Base-by-base conservation (phyloP, 208 protist genomes). In the Crithidia thermophila region DNA sequence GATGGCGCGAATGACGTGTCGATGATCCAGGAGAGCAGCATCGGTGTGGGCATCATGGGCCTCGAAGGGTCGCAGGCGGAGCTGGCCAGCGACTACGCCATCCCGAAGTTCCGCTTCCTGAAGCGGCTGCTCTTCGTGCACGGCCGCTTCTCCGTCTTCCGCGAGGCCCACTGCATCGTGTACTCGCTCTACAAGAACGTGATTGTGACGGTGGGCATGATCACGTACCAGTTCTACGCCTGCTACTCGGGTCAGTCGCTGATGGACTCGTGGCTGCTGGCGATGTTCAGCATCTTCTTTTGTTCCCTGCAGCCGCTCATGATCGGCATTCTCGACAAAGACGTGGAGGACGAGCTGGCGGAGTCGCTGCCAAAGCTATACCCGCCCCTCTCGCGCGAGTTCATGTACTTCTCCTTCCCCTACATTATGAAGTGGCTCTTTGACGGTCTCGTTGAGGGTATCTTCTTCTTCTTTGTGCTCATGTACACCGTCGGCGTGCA, bases 111-210 rank as follows among this genome's bases (percentile, higher is more conserved):
- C 61, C 75, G 85, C 50, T 93, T 96, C 66, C 72, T 98, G 14
- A 74, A 88, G 67, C 81, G 88, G 9, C 72, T 99, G 7, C 66
- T 99, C n/a, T 79, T 98, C 4, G 88, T 98, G 33, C 98, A 99
- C 73, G 98, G 98, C 7, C 75, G 87, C 57, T 97, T 93, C 81
- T 85, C 81, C 18, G 94, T 98, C 60, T 86, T 85, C 37, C 84
- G 98, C 33, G 90, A 98, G 23, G 72, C 81, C 18, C 80, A 87
- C 53, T 72, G 97, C 21, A 84, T 99, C 42, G 60, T 97, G 6
- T 98, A 96, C 74, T 96, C 81, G 47, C 95, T 99, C 42, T 99
- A 99, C 77, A 98, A 98, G 77, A 99, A 98, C 66, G 78, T 98
- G 16, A 64, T 93, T 8, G 69, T 99, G 30, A 85, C 87, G 23